phyloP scores from a whole-genome alignment of 306 rosid genomes.

The Pterocarpus santalinus region DNA sequence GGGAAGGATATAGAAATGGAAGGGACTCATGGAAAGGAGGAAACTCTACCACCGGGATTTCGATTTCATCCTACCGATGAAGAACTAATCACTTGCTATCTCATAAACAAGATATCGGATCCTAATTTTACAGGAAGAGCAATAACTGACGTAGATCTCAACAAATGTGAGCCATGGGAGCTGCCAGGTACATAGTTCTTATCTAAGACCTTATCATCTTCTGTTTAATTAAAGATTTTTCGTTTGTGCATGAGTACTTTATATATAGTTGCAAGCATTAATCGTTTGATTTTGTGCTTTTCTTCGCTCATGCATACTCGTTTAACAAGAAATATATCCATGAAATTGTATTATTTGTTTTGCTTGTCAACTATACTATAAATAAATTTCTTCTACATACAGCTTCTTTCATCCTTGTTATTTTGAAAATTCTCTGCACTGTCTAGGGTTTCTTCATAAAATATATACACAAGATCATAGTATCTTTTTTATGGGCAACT shows the following conservation, averaged over 20 bases:
- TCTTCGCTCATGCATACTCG: neutral
- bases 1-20: conserved; percentile 58
- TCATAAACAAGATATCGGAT: conserved; percentile 81
- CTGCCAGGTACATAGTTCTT: conserved; percentile 72
- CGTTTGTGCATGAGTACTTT: neutral
- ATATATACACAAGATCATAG: neutral
- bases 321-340: neutral
- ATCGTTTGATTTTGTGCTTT: neutral
- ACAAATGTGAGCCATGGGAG: conserved; percentile 98
- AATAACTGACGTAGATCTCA: conserved; percentile 87
- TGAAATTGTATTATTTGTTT: neutral
- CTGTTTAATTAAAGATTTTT: neutral
- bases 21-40: conserved; percentile 59
- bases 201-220: neutral
- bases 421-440: neutral
- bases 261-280: neutral
- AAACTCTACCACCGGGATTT: conserved; percentile 88
- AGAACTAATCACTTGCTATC: conserved; percentile 85
- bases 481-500: neutral
- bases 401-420: conserved; percentile 10
- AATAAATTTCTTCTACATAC: neutral
- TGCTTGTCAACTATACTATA: neutral
- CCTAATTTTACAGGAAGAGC: conserved; percentile 76
- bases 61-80: conserved; percentile 96
- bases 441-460: conserved; percentile 34